phyloP scores from a whole-genome alignment of 441 rosid species.

The Gossypium schwendimanii region DNA sequence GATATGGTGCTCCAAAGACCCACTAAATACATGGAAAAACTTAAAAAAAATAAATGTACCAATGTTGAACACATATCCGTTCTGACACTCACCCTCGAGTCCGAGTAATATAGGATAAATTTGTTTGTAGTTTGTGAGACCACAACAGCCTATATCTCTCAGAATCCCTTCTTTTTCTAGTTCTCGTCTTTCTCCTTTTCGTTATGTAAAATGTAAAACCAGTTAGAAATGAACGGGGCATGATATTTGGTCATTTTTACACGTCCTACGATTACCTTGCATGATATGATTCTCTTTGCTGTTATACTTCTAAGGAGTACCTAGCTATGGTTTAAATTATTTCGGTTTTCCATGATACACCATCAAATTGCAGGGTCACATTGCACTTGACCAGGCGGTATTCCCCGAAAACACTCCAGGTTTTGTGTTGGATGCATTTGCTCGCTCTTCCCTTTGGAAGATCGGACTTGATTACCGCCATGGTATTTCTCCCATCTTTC shows the following conservation, averaged over 20 bases:
- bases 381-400: conserved; percentile 87
- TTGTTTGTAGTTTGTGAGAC: background rate
- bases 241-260: background rate
- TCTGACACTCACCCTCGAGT: background rate
- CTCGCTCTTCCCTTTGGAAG: conserved; percentile 89
- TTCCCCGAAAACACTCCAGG: conserved; percentile 93
- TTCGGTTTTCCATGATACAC: background rate
- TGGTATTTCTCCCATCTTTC: conserved; percentile 40
- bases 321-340: background rate
- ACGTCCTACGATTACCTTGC: background rate
- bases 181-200: background rate
- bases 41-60: background rate
- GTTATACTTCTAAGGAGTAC: background rate
- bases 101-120: background rate
- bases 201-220: background rate
- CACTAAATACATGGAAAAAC: background rate
- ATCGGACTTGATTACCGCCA: conserved; percentile 95
- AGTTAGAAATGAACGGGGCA: background rate
- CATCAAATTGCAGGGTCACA: conserved; percentile 72
- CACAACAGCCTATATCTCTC: background rate
- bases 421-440: conserved; percentile 86
- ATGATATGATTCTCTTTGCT: background rate
- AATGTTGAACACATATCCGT: background rate
- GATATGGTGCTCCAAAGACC: background rate
- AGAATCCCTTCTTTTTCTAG: background rate